phyloP scores from a whole-genome alignment of 2,329 filamentous ascomycete species.

The Phialocephala sp. region DNA sequence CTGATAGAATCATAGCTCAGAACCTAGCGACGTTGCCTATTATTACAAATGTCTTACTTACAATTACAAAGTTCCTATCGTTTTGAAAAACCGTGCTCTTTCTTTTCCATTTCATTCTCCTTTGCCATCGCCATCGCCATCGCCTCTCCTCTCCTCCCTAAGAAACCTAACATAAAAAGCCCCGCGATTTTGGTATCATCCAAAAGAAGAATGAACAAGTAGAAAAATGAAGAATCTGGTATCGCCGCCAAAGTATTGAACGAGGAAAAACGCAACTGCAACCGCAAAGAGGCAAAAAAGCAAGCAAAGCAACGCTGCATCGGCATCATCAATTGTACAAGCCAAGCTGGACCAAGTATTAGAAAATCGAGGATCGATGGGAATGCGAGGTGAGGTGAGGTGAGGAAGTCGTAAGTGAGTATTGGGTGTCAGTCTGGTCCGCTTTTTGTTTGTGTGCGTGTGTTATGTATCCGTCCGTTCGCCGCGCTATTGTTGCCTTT shows the following conservation, averaged over 20 bases:
- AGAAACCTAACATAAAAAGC: background rate
- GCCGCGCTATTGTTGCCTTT: slow-evolving; percentile 7
- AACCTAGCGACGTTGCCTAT: slow-evolving; percentile 10
- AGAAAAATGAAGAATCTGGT: slow-evolving; percentile 33
- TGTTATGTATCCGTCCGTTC: slow-evolving; percentile 7
- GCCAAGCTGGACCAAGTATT: background rate
- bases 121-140: background rate
- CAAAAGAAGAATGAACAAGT: background rate
- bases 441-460: background rate
- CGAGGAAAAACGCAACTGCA: background rate
- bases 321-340: slow-evolving; percentile 12
- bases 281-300: slow-evolving; percentile 19
- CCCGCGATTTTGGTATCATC: background rate
- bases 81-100: background rate
- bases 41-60: slow-evolving; percentile 22
- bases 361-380: background rate
- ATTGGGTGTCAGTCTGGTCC: background rate
- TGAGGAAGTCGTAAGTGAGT: background rate
- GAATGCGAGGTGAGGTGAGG: background rate
- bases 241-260: slow-evolving; percentile 34
- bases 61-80: slow-evolving; percentile 12
- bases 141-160: background rate
- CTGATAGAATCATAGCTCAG: slow-evolving; percentile 11
- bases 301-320: slow-evolving; percentile 16
- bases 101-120: background rate